Evolutionary conservation across 2,329 filamentous ascomycete species (phyloP).

Genomic region (Amphichorda felina): DNA sequence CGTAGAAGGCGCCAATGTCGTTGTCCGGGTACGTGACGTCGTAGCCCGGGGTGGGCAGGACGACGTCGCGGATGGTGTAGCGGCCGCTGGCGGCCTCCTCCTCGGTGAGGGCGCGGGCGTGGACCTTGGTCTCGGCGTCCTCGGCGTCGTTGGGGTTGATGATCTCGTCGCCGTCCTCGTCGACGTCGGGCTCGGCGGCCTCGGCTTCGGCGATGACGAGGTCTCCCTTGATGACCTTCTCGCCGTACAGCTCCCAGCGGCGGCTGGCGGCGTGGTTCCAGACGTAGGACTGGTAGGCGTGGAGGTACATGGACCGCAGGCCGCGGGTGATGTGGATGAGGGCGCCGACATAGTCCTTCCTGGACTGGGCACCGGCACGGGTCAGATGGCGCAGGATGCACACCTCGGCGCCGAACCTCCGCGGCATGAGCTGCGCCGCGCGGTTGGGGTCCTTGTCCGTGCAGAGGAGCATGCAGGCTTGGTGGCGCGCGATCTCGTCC

Average conservation of each 20-base stretch:
- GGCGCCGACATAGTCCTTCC: conserved; percentile 68
- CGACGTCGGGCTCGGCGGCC: conserved; percentile 26
- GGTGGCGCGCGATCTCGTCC: conserved; percentile 71
- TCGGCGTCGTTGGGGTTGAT: conserved; percentile 28
- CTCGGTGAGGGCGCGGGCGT: conserved; percentile 61
- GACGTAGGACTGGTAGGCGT: conserved; percentile 89
- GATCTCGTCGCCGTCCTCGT: conserved; percentile 41
- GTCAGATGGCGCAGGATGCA: conserved; percentile 69
- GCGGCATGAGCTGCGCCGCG: conserved; percentile 59
- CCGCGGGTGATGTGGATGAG: conserved; percentile 70
- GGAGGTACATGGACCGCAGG: conserved; percentile 86
- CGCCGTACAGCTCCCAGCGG: conserved; percentile 66
- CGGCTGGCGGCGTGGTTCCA: conserved; percentile 83
- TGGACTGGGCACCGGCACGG: conserved; percentile 29
- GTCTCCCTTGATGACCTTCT: conserved; percentile 70
- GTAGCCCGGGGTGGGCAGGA: conserved; percentile 85
- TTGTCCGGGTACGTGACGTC: conserved; percentile 82
- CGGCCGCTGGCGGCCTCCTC: conserved; percentile 68
- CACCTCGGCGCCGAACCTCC: conserved; percentile 70
- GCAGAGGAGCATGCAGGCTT: conserved; percentile 65
- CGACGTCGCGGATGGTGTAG: conserved; percentile 77
- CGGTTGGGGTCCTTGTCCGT: conserved; percentile 43
- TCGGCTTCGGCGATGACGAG: conserved; percentile 53
- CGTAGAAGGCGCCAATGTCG: conserved; percentile 72
- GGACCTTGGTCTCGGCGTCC: conserved; percentile 29